These are phyloP conservation scores for Naganishia liquefaciens DNA, from an alignment of 1,284 basidiomycete genomes.

Conservation along the genomic window DNA sequence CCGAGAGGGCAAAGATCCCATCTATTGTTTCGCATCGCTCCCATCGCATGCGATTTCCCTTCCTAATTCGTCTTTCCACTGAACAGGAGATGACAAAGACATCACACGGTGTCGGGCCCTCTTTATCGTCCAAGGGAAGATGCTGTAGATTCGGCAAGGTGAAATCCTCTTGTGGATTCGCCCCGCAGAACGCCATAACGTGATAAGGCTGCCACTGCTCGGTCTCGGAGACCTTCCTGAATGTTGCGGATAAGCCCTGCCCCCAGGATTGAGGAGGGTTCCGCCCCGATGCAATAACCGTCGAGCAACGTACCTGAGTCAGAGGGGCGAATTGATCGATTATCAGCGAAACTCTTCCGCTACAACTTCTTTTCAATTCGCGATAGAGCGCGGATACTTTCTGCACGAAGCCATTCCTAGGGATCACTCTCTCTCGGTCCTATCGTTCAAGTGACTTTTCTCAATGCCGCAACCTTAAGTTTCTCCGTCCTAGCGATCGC, in stretches of 20 bases:
- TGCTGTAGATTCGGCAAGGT: constrained; percentile 15
- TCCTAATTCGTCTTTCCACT: constrained; percentile 10
- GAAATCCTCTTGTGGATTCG: background rate
- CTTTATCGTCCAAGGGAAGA: background rate
- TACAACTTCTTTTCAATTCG: too few species aligned
- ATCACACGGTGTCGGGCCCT: constrained; percentile 8
- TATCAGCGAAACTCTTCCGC: background rate
- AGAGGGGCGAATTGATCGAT: background rate
- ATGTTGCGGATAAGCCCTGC: background rate
- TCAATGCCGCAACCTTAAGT: background rate
- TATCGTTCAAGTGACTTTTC: background rate
- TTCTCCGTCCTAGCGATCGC: background rate
- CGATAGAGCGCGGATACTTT: too few species aligned
- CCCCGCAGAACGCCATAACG: constrained; percentile 13
- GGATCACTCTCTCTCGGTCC: constrained; percentile 37
- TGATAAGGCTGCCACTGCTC: background rate
- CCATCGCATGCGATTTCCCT: constrained; percentile 5
- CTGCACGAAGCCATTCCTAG: background rate
- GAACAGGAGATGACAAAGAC: constrained; percentile 7
- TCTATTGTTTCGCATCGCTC: constrained; percentile 1
- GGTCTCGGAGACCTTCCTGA: constrained; percentile 7
- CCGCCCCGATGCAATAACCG: constrained; percentile 3
- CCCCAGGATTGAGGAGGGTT: constrained; percentile 1
- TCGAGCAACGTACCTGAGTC: constrained; percentile 2
- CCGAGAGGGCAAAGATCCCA: constrained; percentile 2